phyloP scores from a whole-genome alignment of 805 yeast genomes.

The Barnettozyma botsteinii region DNA sequence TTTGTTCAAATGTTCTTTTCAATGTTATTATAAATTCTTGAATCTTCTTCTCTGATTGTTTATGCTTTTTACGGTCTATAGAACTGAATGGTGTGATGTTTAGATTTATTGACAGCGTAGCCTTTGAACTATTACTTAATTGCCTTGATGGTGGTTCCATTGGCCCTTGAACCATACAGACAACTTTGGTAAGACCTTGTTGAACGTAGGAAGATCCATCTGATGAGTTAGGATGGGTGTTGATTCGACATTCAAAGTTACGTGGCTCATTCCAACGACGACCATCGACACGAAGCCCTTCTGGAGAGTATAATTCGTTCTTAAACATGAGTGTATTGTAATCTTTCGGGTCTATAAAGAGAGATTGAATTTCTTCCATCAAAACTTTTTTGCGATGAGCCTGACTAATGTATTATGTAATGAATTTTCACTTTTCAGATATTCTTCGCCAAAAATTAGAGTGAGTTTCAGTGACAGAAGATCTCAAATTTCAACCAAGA shows the following conservation, averaged over 20 bases:
- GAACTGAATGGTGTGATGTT: slow-evolving; percentile 79
- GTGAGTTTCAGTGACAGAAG: no score
- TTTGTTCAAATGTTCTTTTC: slow-evolving; percentile 66
- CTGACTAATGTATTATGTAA: no score
- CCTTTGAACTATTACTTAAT: slow-evolving; percentile 44
- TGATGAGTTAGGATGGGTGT: slow-evolving; percentile 81
- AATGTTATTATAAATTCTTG: slow-evolving; percentile 62
- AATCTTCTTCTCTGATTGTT: slow-evolving; percentile 63
- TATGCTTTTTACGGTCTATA: slow-evolving; percentile 63
- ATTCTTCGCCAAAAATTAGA: no score
- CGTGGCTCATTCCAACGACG: slow-evolving; percentile 93
- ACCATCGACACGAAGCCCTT: slow-evolving; percentile 90
- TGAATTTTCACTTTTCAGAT: no score
- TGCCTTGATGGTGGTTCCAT: slow-evolving; percentile 66
- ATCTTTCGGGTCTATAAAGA: no score
- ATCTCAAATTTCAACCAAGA: no score
- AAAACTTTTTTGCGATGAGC: no score
- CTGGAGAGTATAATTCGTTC: slow-evolving; percentile 87
- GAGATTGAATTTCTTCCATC: no score
- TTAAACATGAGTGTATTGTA: slow-evolving; percentile 46
- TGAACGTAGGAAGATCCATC: slow-evolving; percentile 93
- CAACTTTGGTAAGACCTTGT: slow-evolving; percentile 85
- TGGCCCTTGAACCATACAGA: slow-evolving; percentile 86
- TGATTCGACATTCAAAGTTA: slow-evolving; percentile 69
- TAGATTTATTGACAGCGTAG: slow-evolving; percentile 57